Base-by-base conservation (phyloP, 177 flowering plant genomes). In the Telopea speciosissima region DNA sequence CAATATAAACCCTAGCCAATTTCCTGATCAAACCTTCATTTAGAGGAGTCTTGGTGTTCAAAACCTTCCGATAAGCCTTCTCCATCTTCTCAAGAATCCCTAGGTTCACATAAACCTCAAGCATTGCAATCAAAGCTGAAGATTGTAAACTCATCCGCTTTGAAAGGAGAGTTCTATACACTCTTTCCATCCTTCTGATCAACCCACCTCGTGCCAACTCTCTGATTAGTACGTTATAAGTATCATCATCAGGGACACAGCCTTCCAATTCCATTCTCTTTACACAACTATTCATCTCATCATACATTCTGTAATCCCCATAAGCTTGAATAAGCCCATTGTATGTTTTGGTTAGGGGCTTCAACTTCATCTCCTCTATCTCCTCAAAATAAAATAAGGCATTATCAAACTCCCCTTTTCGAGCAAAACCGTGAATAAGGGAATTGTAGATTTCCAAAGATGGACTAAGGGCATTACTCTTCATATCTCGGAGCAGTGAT, bases 11-110 rank as follows among this genome's bases (percentile, higher is more conserved):
- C n/a, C 68, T 60, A 5, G 89, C 87, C 72, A 87, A 6, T 79
- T 83, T 85, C 71, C 89, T 81, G 40, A 85, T 28, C 59, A 83
- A 64, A 63, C 74, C 80, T 58, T 86, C 88, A 45, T 75, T 75
- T n/a, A 89, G 61, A 62, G 49, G 64, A 21, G 31, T 63, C 67
- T 75, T 79, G 24, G 79, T 79, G 40, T 77, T 75, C 73, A 80
- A 45, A 71, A 78, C 76, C 73, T 72, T 79, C 33, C 65, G 75
- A 65, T 80, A 83, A 76, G 78, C 23, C 54, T 73, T 80, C 71
- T 89, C 88, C 88, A 89, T 86, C 82, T 86, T 83, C 36, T 78
- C 84, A 59, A 86, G 16, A 24, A 80, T 72, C 59, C 86, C 85
- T 52, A 83, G 77, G 54, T 73, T 74, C 5, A 81, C 80, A 81